phyloP scores from a whole-genome alignment of 163 green algal species.

The Picocystis sp. region DNA sequence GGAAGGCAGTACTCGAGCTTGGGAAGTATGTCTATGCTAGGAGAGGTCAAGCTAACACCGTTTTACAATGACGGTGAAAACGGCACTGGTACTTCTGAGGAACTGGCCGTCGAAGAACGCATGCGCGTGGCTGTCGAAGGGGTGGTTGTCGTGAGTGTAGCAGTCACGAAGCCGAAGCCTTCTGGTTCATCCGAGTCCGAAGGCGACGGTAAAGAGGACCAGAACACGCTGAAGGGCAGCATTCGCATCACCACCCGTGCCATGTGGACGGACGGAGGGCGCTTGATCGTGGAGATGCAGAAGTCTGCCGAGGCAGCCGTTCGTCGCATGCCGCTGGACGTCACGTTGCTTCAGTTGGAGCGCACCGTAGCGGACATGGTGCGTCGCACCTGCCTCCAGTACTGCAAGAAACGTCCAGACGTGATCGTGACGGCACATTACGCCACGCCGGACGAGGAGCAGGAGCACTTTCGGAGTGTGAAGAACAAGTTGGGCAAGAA shows the following conservation, averaged over 20 bases:
- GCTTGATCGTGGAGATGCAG: conserved; percentile 43
- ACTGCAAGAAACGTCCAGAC: conserved; percentile 1
- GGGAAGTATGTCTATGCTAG: conserved; percentile 29
- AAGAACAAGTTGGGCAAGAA: too few relatives aligned
- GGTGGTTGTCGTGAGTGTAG: conserved; percentile 68
- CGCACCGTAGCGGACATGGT: conserved; percentile 37
- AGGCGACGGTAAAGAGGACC: too few relatives aligned
- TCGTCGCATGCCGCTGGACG: conserved; percentile 25
- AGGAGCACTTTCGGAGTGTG: too few relatives aligned
- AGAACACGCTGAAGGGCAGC: neutral
- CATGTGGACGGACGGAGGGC: conserved; percentile 68
- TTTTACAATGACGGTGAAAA: conserved; percentile 87
- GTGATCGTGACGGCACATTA: conserved; percentile 1
- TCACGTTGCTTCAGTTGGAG: conserved; percentile 48
- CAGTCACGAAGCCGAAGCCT: conserved; percentile 35
- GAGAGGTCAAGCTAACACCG: conserved; percentile 41
- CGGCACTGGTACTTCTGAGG: conserved; percentile 57
- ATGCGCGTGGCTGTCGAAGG: conserved; percentile 68
- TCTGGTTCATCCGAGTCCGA: neutral
- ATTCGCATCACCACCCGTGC: conserved; percentile 57
- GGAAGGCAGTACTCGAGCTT: neutral
- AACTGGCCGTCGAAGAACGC: conserved; percentile 79
- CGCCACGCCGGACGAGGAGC: neutral
- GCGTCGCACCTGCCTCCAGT: conserved; percentile 12
- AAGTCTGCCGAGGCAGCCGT: conserved; percentile 36